Evolutionary conservation across 1,284 basidiomycete species (phyloP), one percentile per base, ranked within the genome.

Genomic region (Amylostereum areolatum): DNA sequence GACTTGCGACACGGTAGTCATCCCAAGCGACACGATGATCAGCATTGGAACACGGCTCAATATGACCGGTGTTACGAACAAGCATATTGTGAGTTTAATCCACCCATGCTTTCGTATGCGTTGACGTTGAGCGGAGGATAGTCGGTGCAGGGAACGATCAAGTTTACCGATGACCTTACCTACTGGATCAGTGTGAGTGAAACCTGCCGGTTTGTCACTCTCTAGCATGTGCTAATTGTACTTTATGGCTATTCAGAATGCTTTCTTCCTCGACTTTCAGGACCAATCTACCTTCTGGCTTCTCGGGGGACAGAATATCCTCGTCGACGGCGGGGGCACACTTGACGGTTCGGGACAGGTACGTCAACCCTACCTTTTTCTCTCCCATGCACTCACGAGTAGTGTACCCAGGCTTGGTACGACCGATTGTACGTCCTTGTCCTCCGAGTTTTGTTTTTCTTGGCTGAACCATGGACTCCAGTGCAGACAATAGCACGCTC

Each of bases 281-380:
- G 74, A 72, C 3, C 76, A 78, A 54, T 69, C 77, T 9, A 78
- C 81, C 1, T 81, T 79, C 58, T 84, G 81, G 81, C 65, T 83
- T 18, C 66, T 85, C 5, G 78, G 78, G 34, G 83, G 84, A 2
- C 64, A 70, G 35, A 79, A 83, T 50, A 69, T 85, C 43, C 56
- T 69, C 5, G 58, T 85, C 29, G 73, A 77, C 51, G 81, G 80
- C 4, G 80, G 80, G 48, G 80, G 80, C 27, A 79, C 75, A 1
- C 64, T 83, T 9, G 79, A 83, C 58, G 80, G 80, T n/a, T 69
- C 71, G 30, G 79, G 79, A 9, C 78, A 81, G 63, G 74, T 74
- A 52, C 36, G 62, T 34, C n/a, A 25, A 35, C 5, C 11, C 41
- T 24, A 11, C 6, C 6, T 29, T 11, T 41, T 3, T 29, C 10